Evolutionary conservation across 495 filamentous ascomycete genomes (phyloP).

Genomic region (Amniculicola lignicola): DNA sequence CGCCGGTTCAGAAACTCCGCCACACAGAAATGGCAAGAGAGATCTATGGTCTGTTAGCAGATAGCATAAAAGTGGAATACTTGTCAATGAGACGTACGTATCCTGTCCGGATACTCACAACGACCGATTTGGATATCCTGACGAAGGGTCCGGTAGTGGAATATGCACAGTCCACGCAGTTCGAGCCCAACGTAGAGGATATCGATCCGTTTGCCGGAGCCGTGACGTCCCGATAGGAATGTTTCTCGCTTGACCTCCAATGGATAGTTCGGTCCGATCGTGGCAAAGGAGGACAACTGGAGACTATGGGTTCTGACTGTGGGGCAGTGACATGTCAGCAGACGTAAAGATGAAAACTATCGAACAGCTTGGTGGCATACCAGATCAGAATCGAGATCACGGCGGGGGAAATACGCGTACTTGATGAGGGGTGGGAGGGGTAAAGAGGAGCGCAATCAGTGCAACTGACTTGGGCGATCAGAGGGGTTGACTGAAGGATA

Average conservation of each 20-base stretch:
- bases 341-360: constrained; percentile 2
- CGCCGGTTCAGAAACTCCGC: constrained; percentile 1
- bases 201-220: constrained; percentile 14
- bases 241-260: constrained; percentile 28
- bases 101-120: neutral
- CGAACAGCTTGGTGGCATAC: constrained; percentile 15
- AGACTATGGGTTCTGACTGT: constrained; percentile 10
- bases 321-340: constrained; percentile 23
- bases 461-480: no score
- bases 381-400: neutral
- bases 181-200: neutral
- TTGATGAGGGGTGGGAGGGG: no score
- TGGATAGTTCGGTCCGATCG: constrained; percentile 16
- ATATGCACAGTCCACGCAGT: constrained; percentile 3
- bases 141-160: neutral
- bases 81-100: constrained; percentile 15
- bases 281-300: constrained; percentile 13
- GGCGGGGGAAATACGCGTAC: no score
- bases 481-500: no score
- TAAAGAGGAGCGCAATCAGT: no score
- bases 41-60: constrained; percentile 5
- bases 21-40: neutral
- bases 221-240: constrained; percentile 19
- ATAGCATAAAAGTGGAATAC: neutral
- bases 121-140: neutral